Percentiles rank a stretch among this genome's conserved stretches.
phyloP scores from a whole-genome alignment of 1,139 yeast genomes.

The Candida sanyaensis region DNA sequence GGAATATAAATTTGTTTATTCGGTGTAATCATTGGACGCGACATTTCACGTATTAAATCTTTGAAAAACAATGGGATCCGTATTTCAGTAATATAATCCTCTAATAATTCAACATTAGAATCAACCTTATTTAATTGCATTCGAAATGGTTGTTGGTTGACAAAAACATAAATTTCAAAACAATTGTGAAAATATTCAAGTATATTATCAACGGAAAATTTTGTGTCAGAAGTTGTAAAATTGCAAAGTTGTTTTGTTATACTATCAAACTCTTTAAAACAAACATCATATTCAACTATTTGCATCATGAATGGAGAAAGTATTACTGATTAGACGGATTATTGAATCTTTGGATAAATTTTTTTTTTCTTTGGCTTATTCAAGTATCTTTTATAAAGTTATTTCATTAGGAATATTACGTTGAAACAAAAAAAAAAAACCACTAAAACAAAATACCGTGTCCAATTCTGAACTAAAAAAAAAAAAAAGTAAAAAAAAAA shows the following conservation, averaged over 20 bases:
- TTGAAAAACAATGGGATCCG: conserved; percentile 8
- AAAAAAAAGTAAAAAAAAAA: too few species aligned
- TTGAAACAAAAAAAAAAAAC: too few species aligned
- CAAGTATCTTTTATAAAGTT: too few species aligned
- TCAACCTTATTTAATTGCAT: neutral
- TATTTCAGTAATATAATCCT: conserved; percentile 1
- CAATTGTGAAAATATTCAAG: conserved; percentile 9
- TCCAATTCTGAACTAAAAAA: too few species aligned
- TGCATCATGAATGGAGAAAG: neutral
- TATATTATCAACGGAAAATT: neutral
- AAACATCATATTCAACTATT: conserved; percentile 7
- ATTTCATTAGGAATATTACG: too few species aligned
- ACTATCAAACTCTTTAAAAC: conserved; percentile 8
- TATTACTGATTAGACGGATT: too few species aligned
- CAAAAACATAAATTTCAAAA: conserved; percentile 6
- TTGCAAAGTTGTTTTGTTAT: conserved; percentile 1
- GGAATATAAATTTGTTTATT: conserved; percentile 7
- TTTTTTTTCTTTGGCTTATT: too few species aligned
- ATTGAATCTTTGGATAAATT: too few species aligned
- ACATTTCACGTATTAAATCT: conserved; percentile 12
- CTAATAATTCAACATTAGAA: conserved; percentile 2
- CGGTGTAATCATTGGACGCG: conserved; percentile 8
- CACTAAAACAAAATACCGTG: too few species aligned
- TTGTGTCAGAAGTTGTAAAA: neutral
- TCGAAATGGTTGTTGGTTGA: conserved; percentile 11